phyloP scores from a whole-genome alignment of 352 stramenopile genomes.

The Globisporangium alternatum region DNA sequence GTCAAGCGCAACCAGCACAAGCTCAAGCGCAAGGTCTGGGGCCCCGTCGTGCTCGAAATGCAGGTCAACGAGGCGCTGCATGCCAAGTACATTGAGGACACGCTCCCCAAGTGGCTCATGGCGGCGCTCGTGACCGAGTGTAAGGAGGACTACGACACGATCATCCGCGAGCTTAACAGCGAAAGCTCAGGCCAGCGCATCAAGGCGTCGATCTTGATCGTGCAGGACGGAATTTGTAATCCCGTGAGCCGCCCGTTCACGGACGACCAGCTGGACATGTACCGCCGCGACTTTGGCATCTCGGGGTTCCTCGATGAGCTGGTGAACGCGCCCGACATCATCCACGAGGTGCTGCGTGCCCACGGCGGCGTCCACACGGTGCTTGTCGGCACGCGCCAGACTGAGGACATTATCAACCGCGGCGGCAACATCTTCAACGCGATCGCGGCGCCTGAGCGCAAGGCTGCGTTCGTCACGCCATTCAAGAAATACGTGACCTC shows the following conservation, averaged over 20 bases:
- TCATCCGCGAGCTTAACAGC: constrained; percentile 65
- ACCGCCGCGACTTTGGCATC: constrained; percentile 60
- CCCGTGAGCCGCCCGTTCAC: constrained; percentile 57
- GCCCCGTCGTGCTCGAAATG: constrained; percentile 80
- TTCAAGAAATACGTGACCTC: constrained; percentile 87
- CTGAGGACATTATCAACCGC: constrained; percentile 75
- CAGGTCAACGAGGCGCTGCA: constrained; percentile 76
- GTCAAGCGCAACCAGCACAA: constrained; percentile 64
- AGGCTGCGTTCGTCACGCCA: constrained; percentile 74
- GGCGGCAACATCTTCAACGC: constrained; percentile 60
- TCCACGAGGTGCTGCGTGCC: constrained; percentile 71
- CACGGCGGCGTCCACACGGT: constrained; percentile 79
- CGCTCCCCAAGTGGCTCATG: constrained; percentile 77
- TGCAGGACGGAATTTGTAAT: constrained; percentile 58
- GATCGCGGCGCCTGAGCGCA: constrained; percentile 53
- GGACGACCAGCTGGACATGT: constrained; percentile 45
- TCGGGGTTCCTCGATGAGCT: constrained; percentile 79
- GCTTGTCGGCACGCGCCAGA: constrained; percentile 65
- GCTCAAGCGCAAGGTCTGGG: constrained; percentile 79
- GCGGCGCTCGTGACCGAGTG: constrained; percentile 73
- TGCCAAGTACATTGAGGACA: constrained; percentile 85
- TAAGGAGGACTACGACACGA: constrained; percentile 77
- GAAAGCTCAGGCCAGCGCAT: constrained; percentile 37
- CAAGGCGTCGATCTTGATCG: constrained; percentile 67
- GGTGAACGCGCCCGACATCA: constrained; percentile 76